A percentile compares a stretch with the other conserved stretches of the same genome.
These are phyloP conservation scores for Calonectria pauciramosa DNA, from an alignment of 2,329 filamentous ascomycete genomes.

Conservation along the genomic window DNA sequence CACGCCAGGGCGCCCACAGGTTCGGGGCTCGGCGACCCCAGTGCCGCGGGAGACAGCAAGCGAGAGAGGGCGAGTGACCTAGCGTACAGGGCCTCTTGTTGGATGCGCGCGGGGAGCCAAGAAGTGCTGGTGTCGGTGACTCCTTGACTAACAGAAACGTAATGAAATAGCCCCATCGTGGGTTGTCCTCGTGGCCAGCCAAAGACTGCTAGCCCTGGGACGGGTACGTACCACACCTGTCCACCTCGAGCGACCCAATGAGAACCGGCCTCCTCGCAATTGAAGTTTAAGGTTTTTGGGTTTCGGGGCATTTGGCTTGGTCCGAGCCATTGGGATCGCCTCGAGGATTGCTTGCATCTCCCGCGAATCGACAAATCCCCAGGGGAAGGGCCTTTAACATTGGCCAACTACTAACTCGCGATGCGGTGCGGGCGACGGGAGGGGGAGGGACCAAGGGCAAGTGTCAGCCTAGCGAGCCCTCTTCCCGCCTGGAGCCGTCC, in stretches of 20 bases:
- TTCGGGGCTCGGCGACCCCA: constrained; percentile 16
- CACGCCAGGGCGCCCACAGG: neutral
- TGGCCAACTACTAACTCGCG: neutral
- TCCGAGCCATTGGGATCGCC: constrained; percentile 12
- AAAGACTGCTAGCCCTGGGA: constrained; percentile 14
- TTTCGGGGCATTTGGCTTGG: constrained; percentile 23
- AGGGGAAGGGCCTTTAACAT: neutral
- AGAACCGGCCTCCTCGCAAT: neutral
- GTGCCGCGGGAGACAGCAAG: neutral
- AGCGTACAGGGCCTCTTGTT: constrained; percentile 1
- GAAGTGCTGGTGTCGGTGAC: constrained; percentile 19
- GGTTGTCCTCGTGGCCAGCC: constrained; percentile 28
- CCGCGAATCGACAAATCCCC: neutral
- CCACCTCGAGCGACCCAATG: constrained; percentile 2
- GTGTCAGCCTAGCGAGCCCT: neutral
- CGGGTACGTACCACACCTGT: neutral
- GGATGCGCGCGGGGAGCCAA: neutral
- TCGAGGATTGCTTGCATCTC: constrained; percentile 5
- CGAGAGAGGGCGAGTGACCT: constrained; percentile 3
- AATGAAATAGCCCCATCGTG: constrained; percentile 30
- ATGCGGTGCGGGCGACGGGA: neutral
- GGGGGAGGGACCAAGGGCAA: neutral
- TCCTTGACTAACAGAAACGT: constrained; percentile 37
- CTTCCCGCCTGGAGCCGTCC: neutral
- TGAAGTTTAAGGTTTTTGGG: constrained; percentile 28